These are phyloP conservation scores for Colletotrichum tanaceti DNA, from an alignment of 2,329 filamentous ascomycete genomes.

Conservation along the genomic window DNA sequence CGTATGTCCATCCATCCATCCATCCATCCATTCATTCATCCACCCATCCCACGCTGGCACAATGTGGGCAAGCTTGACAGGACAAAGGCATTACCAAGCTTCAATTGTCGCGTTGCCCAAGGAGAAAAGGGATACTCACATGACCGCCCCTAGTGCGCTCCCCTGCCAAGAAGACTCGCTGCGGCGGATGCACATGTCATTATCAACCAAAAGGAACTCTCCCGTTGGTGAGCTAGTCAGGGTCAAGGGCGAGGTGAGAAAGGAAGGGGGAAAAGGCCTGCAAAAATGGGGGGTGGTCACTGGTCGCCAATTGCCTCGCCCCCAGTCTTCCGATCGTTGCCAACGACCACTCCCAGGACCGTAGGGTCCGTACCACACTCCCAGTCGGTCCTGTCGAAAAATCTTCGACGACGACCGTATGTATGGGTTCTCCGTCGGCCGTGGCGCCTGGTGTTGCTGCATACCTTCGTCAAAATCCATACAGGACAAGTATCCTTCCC, in stretches of 20 bases:
- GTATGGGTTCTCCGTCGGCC: not conserved
- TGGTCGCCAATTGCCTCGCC: slow-evolving; percentile 16
- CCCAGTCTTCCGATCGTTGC: slow-evolving; percentile 23
- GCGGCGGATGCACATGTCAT: slow-evolving; percentile 20
- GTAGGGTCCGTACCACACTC: not conserved
- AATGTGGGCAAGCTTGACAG: not conserved
- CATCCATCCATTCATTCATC: no score
- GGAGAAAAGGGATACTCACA: not conserved
- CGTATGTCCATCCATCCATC: no score
- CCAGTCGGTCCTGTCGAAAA: slow-evolving; percentile 6
- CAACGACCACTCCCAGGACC: not conserved
- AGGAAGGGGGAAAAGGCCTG: not conserved
- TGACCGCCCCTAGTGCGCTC: not conserved
- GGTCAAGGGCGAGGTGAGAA: slow-evolving; percentile 24
- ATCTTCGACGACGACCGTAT: not conserved
- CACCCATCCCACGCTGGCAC: not conserved
- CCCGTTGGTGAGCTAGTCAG: slow-evolving; percentile 31
- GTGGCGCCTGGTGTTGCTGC: not conserved
- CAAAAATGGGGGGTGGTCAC: no score
- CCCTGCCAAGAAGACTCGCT: not conserved
- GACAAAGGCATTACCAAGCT: slow-evolving; percentile 13
- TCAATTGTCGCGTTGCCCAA: not conserved
- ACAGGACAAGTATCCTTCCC: slow-evolving; percentile 7
- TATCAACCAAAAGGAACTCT: slow-evolving; percentile 30
- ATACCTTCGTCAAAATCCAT: slow-evolving; percentile 6